Evolutionary conservation across 768 basidiomycete genomes (phyloP).

Genomic region (Russula vinacea): DNA sequence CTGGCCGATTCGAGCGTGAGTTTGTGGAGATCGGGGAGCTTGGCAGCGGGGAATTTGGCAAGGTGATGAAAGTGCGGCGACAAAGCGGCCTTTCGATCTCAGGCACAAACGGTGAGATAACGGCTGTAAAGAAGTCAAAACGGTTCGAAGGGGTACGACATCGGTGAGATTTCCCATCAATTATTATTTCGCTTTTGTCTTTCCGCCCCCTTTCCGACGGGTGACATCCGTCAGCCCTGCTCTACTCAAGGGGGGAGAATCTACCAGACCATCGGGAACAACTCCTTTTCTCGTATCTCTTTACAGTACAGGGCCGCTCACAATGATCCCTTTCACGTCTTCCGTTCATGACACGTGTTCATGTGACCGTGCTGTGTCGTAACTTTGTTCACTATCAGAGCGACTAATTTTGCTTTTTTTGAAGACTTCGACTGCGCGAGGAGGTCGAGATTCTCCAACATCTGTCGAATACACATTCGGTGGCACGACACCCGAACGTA

Average conservation of each 20-base stretch:
- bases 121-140: slow-evolving; percentile 93
- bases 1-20: slow-evolving; percentile 72
- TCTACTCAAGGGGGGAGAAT: not conserved
- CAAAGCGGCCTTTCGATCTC: slow-evolving; percentile 48
- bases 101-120: slow-evolving; percentile 42
- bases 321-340: not conserved
- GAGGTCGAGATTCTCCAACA: slow-evolving; percentile 91
- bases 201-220: slow-evolving; percentile 1
- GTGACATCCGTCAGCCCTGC: slow-evolving; percentile 11
- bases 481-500: slow-evolving; percentile 68
- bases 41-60: slow-evolving; percentile 91
- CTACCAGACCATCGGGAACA: not conserved
- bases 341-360: not conserved
- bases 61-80: slow-evolving; percentile 78
- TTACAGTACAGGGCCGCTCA: not conserved
- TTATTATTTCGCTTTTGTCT: slow-evolving; percentile 8
- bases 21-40: slow-evolving; percentile 79
- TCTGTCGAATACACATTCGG: slow-evolving; percentile 45
- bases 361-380: slow-evolving; percentile 9
- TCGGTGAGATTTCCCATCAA: slow-evolving; percentile 52
- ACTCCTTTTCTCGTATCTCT: not conserved
- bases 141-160: slow-evolving; percentile 88
- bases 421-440: slow-evolving; percentile 80
- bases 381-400: not conserved
- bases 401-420: slow-evolving; percentile 3